These are phyloP conservation scores for Yamadazyma atmosphaerica DNA, from an alignment of 1,139 yeast species.

Conservation along the genomic window DNA sequence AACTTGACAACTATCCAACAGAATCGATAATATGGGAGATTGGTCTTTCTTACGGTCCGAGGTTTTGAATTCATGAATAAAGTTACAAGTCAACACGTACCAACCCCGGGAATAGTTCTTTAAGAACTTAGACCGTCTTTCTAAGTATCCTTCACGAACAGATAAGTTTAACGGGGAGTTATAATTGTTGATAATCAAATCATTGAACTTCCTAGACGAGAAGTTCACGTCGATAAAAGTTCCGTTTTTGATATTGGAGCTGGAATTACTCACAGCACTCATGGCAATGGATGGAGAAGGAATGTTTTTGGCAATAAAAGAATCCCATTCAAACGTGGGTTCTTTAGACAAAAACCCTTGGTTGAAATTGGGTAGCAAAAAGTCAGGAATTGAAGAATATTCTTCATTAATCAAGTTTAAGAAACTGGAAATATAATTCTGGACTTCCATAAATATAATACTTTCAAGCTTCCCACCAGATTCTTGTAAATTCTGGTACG, in stretches of 20 bases:
- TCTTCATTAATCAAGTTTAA: conserved; percentile 69
- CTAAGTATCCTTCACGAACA: conserved; percentile 78
- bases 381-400: conserved; percentile 65
- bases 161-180: conserved; percentile 70
- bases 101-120: conserved; percentile 88
- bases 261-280: conserved; percentile 31
- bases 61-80: conserved; percentile 86
- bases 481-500: conserved; percentile 80
- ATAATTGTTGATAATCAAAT: conserved; percentile 65
- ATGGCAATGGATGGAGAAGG: conserved; percentile 34
- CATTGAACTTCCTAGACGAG: conserved; percentile 66
- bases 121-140: conserved; percentile 85
- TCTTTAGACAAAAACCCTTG: conserved; percentile 77
- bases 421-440: conserved; percentile 72
- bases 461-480: conserved; percentile 89
- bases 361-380: conserved; percentile 65
- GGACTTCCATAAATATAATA: conserved; percentile 84
- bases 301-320: conserved; percentile 70
- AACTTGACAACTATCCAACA: conserved; percentile 77
- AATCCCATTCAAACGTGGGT: conserved; percentile 85
- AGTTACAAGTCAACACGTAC: conserved; percentile 88
- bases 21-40: conserved; percentile 83
- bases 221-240: conserved; percentile 76
- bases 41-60: conserved; percentile 81
- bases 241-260: conserved; percentile 29